Base-by-base conservation (phyloP, 768 basidiomycete genomes). In the Pleurotus citrinopileatus region DNA sequence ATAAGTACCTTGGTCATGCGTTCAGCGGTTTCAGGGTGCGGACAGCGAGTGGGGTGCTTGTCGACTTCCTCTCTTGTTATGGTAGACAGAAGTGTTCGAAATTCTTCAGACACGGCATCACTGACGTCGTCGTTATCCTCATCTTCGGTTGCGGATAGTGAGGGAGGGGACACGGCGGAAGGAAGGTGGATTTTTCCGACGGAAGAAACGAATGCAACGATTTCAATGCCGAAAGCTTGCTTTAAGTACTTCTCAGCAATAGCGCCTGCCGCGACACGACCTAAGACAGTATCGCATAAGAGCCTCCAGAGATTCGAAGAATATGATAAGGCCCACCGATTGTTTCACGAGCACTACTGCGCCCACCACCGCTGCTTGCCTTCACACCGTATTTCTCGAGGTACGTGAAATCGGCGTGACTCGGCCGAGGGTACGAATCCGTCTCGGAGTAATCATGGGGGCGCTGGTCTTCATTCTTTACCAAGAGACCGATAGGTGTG, bases 381-480 rank as follows among this genome's bases (percentile, higher is more conserved):
- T 98, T 98, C 69, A 98, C 71, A 26, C 94, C 94, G 66, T 98
- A 99, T 63, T 99, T 99, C 61, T 93, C 86, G 55, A 98, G 84
- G 70, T 99, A 99, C 13, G 97, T 99, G 69, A 89, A 97, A 69
- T 99, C 97, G 10, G 97, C 97, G 64, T 99, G 97, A 59, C 90
- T 93, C 25, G 97, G 97, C 19, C 97, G 87, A 27, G 97, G 97
- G 76, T 94, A 99, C 51, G 94, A 74, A 67, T 99, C 97, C 0
- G 97, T 98, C 76, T 98, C 97, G 59, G 94, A 87, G 72, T 99
- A 99, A 71, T 99, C 97, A 64, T 98, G 91, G 17, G 97, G 97
- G 25, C 97, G 80, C 66, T 99, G 97, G 68, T 99, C 97, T 73
- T 98, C 94, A 71, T 99, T 99, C 64, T 85, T 91, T 34, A 99